Evolutionary conservation across 768 basidiomycete species (phyloP), one percentile per base, ranked within the genome.

Genomic region (Psilocybe cubensis): DNA sequence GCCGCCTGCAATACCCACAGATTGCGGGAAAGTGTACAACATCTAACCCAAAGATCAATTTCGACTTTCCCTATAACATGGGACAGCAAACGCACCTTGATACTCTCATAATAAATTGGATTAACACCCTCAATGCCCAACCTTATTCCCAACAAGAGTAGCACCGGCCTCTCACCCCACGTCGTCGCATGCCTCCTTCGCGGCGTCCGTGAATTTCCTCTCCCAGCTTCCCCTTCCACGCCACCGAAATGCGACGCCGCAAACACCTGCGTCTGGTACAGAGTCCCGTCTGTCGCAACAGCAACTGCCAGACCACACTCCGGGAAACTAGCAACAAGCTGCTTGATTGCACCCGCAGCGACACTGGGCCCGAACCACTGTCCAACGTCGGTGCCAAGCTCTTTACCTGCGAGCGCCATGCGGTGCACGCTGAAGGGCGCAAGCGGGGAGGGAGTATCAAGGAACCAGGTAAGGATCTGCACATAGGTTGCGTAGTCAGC

Each of bases 351-450:
- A 33, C 96, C 95, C 7, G 96, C 95, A n/a, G 96, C 97, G 0
- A 92, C 94, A 68, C 92, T 96, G 0, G 96, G 96, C 0, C 96
- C 96, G 66, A 98, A 98, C 96, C 96, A 98, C 71, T 94, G 91
- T 1, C 96, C 96, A 0, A 98, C 91, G 62, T 94, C 92, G 59
- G 92, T 98, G 11, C 96, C 96, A 1, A 98, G 82, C 64, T 95
- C 90, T 68, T 98, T 96, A 0, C 96, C 96, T 0, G 95, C 90
- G 20, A 95, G 77, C 0, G 96, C 96, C 90, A 99, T 97, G 45
- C 94, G 84, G 72, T 99, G 96, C 6, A 99, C 92, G 62, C 92
- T 91, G 70, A 99, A 99, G 0, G 96, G 96, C 17, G 89, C 87
- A 27, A 88, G 78, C 0, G 91, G 85, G 0, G 87, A 81, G 0